Conservation (phyloP, 2,329 filamentous ascomycete species). For the Fusarium sp. region DNA sequence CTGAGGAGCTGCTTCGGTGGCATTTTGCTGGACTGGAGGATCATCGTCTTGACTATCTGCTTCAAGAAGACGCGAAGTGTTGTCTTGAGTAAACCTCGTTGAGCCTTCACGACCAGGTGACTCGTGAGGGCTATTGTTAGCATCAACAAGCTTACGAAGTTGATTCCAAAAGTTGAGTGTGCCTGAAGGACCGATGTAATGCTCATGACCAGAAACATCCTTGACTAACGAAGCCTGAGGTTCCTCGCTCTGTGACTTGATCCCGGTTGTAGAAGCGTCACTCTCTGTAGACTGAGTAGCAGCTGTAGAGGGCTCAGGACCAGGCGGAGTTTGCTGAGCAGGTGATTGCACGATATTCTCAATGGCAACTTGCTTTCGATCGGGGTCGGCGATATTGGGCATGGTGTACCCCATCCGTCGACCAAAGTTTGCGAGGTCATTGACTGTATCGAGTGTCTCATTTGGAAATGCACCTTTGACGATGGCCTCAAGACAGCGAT, state of each 20-base stretch:
- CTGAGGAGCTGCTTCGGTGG: not conserved
- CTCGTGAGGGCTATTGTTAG: conserved; percentile 19
- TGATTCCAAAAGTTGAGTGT: conserved; percentile 50
- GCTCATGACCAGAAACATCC: conserved; percentile 48
- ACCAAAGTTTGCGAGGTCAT: conserved; percentile 46
- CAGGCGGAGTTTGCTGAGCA: not conserved
- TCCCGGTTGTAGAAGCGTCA: conserved; percentile 11
- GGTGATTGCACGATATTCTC: conserved; percentile 25
- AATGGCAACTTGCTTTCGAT: conserved; percentile 23
- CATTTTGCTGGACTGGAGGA: not conserved
- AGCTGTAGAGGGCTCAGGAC: not conserved
- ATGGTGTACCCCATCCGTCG: conserved; percentile 47
- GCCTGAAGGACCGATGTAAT: conserved; percentile 52
- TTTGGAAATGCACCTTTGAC: conserved; percentile 49
- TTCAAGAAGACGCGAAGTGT: conserved; percentile 30
- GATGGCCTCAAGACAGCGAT: conserved; percentile 50
- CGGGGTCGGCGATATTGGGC: conserved; percentile 43
- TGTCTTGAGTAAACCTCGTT: conserved; percentile 27
- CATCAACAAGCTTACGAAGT: conserved; percentile 46
- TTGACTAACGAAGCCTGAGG: conserved; percentile 42
- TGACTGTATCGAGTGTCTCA: conserved; percentile 42
- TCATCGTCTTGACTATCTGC: conserved; percentile 27
- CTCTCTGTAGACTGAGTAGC: not conserved
- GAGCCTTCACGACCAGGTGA: not conserved
- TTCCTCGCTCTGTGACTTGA: conserved; percentile 28